These are phyloP conservation scores for Penicillium alfredii DNA, from an alignment of 495 filamentous ascomycete genomes.

Conservation along the genomic window DNA sequence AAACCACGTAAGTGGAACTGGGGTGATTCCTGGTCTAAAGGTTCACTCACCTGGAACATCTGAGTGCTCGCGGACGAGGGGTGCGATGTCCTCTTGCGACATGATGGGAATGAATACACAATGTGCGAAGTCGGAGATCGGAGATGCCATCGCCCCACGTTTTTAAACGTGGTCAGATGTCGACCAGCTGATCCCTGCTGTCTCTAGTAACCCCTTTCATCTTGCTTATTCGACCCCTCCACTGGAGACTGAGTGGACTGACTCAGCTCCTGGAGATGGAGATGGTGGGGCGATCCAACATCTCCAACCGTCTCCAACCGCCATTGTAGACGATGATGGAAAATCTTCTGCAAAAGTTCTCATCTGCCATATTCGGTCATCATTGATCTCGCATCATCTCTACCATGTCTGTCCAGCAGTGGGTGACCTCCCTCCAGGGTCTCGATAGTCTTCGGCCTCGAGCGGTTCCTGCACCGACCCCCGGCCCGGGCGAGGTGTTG, in stretches of 20 bases:
- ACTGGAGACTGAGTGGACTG: not conserved
- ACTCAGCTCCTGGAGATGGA: slow-evolving; percentile 3
- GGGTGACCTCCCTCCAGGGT: slow-evolving; percentile 44
- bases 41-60: not conserved
- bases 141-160: too few species aligned
- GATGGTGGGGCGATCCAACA: slow-evolving; percentile 1
- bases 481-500: slow-evolving; percentile 46
- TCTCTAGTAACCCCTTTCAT: too few species aligned
- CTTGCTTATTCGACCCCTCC: too few species aligned
- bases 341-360: too few species aligned
- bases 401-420: slow-evolving; percentile 36
- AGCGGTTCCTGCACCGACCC: slow-evolving; percentile 36
- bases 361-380: not conserved
- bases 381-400: not conserved
- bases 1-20: too few species aligned
- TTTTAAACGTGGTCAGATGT: too few species aligned
- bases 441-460: slow-evolving; percentile 41
- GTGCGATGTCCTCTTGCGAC: not conserved
- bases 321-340: too few species aligned
- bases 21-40: too few species aligned
- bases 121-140: too few species aligned
- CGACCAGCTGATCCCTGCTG: too few species aligned
- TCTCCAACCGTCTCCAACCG: slow-evolving; percentile 11
- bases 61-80: not conserved
- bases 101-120: not conserved